A percentile compares a stretch with the other conserved stretches of the same genome.
Evolutionary conservation across 176 grass and related monocot species (phyloP).

Genomic region (Puccinellia tenuiflora): DNA sequence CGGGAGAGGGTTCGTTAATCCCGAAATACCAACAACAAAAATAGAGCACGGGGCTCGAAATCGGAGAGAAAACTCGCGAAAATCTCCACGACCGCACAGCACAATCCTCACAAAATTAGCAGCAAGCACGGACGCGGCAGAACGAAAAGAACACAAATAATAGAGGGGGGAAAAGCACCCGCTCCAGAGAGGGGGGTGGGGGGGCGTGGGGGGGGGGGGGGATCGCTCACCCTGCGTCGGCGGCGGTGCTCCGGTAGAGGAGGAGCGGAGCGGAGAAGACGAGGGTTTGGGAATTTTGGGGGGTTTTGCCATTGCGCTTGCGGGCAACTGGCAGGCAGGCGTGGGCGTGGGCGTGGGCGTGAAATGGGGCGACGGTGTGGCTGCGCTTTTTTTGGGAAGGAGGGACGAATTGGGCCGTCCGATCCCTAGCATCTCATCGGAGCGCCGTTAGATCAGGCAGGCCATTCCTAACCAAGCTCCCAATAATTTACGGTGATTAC

Average conservation of each 20-base stretch:
- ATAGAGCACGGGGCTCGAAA: background rate
- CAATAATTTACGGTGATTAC: no score
- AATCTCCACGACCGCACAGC: background rate
- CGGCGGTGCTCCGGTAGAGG: background rate
- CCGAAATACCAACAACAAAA: background rate
- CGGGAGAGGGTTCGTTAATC: background rate
- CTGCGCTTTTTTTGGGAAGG: no score
- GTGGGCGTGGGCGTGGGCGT: no score
- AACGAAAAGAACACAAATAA: background rate
- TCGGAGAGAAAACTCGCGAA: background rate
- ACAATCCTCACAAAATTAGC: background rate
- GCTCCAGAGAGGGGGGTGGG: background rate
- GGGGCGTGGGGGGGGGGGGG: fast-evolving
- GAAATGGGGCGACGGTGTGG: no score
- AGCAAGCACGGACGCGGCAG: background rate
- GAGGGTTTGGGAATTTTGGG: background rate
- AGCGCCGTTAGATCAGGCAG: no score
- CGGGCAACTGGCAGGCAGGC: background rate
- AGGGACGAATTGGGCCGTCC: no score
- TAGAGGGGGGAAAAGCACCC: background rate
- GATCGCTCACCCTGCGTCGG: background rate
- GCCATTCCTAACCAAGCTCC: no score
- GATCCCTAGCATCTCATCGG: no score
- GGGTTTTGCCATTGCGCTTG: background rate
- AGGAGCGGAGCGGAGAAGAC: background rate